These are phyloP conservation scores for Lolium perenne DNA, from an alignment of 176 grass and related monocot species.

Conservation along the genomic window DNA sequence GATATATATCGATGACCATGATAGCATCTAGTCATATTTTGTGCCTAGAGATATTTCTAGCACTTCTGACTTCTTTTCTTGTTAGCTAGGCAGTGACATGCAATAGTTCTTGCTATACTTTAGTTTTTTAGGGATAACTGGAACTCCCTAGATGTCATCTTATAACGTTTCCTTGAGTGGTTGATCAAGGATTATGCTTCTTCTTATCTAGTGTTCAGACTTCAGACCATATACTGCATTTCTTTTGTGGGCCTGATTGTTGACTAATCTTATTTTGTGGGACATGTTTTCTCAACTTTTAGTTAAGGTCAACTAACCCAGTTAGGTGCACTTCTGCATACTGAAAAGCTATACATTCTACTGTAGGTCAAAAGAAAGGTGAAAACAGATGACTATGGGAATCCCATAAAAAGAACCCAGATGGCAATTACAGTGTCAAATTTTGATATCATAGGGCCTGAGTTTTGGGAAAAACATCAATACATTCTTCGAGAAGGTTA, in stretches of 20 bases:
- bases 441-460: constrained; percentile 54
- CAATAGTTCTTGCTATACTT: background rate
- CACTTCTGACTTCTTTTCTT: constrained; percentile 11
- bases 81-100: background rate
- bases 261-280: background rate
- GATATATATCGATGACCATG: background rate
- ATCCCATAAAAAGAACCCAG: constrained; percentile 42
- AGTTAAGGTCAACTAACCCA: background rate
- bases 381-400: constrained; percentile 39
- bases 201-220: background rate
- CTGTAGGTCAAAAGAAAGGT: constrained; percentile 52
- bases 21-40: constrained; percentile 10
- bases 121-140: constrained; percentile 31
- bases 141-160: background rate
- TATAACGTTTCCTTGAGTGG: background rate
- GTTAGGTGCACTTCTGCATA: background rate
- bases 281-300: background rate
- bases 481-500: constrained; percentile 67
- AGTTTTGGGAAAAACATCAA: constrained; percentile 58
- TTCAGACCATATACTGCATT: background rate
- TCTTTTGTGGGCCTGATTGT: constrained; percentile 15
- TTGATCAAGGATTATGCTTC: constrained; percentile 8
- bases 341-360: constrained; percentile 12
- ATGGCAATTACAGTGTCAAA: constrained; percentile 40
- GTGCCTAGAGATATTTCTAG: background rate